phyloP scores from a whole-genome alignment of 805 yeast species.

The Candida suzukii region DNA sequence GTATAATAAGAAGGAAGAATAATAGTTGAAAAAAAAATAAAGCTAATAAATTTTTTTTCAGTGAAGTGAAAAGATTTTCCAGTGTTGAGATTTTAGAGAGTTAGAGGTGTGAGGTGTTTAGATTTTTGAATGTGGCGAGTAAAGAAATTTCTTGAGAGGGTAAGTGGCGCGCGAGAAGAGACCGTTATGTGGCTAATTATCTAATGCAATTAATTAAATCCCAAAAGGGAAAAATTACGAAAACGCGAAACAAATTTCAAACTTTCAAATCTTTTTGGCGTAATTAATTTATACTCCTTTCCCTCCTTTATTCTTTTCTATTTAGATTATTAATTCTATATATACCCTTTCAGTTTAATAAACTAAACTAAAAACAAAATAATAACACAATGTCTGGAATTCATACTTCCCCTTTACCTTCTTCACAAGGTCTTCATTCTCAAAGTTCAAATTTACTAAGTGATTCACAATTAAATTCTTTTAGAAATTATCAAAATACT shows the following conservation, averaged over 20 bases:
- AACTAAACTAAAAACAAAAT: too few relatives aligned
- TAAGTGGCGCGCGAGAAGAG: too few relatives aligned
- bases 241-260: neutral
- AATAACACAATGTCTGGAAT: neutral
- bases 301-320: too few relatives aligned
- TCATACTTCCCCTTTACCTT: slow-evolving; percentile 15
- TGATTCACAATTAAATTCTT: slow-evolving; percentile 16
- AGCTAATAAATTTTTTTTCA: neutral
- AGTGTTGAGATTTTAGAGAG: neutral
- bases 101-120: too few relatives aligned
- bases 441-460: slow-evolving; percentile 19
- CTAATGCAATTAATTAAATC: neutral
- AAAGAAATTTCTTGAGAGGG: too few relatives aligned
- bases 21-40: neutral
- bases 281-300: too few relatives aligned
- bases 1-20: neutral
- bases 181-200: too few relatives aligned
- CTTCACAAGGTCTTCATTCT: slow-evolving; percentile 17
- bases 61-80: neutral
- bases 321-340: too few relatives aligned
- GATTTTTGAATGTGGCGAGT: too few relatives aligned
- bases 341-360: too few relatives aligned
- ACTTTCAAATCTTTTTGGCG: too few relatives aligned
- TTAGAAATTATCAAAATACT: neutral
- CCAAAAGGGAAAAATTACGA: neutral